Evolutionary conservation across 1,284 basidiomycete species (phyloP).

Genomic region (Exobasidium cylindrosporum): DNA sequence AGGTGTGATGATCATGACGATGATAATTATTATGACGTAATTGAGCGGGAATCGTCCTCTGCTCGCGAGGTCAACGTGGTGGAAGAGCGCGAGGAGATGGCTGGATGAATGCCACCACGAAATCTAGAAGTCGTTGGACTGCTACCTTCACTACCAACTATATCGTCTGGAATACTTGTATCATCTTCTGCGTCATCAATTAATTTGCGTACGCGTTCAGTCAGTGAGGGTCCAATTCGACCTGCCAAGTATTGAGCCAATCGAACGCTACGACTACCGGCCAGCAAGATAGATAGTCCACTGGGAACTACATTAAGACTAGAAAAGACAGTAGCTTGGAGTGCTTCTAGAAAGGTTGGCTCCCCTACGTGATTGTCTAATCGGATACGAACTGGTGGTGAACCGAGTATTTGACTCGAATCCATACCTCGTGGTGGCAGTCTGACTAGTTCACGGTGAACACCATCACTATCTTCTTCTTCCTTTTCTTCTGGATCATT

Average conservation of each 20-base stretch:
- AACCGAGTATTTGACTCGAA: neutral
- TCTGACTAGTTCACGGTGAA: neutral
- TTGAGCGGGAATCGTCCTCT: constrained; percentile 2
- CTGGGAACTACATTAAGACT: neutral
- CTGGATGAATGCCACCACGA: neutral
- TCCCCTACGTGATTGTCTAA: neutral
- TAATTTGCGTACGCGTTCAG: neutral
- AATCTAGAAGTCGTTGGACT: neutral
- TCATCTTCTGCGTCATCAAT: neutral
- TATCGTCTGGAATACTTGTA: neutral
- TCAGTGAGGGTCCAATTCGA: neutral
- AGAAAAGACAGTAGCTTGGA: constrained; percentile 6
- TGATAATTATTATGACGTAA: neutral
- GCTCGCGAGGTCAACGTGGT: neutral
- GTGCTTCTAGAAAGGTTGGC: constrained; percentile 4
- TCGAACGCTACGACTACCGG: constrained; percentile 3
- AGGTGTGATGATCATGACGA: neutral
- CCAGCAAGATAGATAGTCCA: neutral
- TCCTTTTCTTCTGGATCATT: neutral
- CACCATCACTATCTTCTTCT: neutral
- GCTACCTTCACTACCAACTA: neutral
- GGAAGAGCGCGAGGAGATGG: neutral
- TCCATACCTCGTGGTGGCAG: neutral
- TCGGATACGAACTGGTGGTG: neutral
- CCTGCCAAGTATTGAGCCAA: neutral